Evolutionary conservation across 352 stramenopile genomes (phyloP).

Genomic region (Elongisporangium anandrum): DNA sequence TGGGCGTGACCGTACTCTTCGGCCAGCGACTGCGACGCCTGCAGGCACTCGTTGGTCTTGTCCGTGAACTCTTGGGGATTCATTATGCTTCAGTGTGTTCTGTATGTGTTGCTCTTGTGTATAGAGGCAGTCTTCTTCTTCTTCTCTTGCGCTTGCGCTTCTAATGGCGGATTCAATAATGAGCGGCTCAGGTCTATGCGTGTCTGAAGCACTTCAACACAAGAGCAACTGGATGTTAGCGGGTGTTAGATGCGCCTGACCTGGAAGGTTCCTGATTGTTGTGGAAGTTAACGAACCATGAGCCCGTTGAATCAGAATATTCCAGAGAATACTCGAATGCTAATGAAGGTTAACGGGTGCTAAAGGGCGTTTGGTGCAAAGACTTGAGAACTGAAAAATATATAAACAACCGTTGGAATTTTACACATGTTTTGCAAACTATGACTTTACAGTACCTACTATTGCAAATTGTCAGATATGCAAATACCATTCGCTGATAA

Average conservation of each 20-base stretch:
- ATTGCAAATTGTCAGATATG: neutral
- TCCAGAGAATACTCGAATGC: conserved; percentile 1
- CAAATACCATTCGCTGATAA: neutral
- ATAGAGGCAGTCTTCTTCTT: conserved; percentile 12
- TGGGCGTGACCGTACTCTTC: conserved; percentile 73
- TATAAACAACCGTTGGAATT: no score
- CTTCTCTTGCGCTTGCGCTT: conserved; percentile 14
- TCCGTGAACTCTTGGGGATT: conserved; percentile 79
- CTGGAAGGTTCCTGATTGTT: conserved; percentile 2
- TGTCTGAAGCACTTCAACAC: conserved; percentile 16
- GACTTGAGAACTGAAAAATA: neutral
- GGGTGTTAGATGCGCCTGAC: neutral
- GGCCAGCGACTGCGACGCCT: conserved; percentile 36
- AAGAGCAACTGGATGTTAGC: conserved; percentile 4
- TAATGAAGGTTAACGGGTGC: conserved; percentile 1
- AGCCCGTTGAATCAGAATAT: conserved; percentile 1
- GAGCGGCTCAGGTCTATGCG: neutral
- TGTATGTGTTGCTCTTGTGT: no score
- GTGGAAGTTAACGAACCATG: neutral
- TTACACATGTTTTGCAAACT: no score
- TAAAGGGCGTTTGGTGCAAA: neutral
- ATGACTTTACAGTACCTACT: neutral
- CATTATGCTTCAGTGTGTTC: no score
- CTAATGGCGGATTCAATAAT: conserved; percentile 23
- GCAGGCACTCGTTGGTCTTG: conserved; percentile 68